Conservation (phyloP, 2,329 filamentous ascomycete genomes). For the Exophiala spinifera region DNA sequence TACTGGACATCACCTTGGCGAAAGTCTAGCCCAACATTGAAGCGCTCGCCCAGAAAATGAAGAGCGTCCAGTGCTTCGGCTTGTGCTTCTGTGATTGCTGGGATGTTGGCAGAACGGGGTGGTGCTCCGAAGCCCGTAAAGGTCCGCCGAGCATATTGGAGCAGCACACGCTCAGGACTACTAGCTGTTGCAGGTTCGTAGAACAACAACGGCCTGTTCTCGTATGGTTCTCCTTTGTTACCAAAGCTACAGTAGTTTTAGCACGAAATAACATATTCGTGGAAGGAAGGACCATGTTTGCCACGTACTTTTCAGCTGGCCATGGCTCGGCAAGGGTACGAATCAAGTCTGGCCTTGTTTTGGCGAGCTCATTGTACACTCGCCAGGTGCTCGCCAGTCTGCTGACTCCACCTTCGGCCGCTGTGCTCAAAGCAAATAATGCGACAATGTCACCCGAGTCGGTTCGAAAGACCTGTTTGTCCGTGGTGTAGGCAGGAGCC, state of each 20-base stretch:
- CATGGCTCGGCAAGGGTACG: slow-evolving; percentile 49
- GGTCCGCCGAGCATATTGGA: slow-evolving; percentile 59
- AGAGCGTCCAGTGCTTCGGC: slow-evolving; percentile 53
- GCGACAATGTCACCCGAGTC: slow-evolving; percentile 55
- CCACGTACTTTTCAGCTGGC: slow-evolving; percentile 44
- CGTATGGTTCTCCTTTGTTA: slow-evolving; percentile 47
- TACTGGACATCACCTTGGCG: slow-evolving; percentile 51
- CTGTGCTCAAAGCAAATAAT: slow-evolving; percentile 46
- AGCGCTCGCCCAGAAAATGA: slow-evolving; percentile 49
- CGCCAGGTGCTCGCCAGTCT: slow-evolving; percentile 53
- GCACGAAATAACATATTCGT: too few relatives aligned
- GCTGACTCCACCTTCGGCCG: slow-evolving; percentile 51
- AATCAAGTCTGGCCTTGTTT: slow-evolving; percentile 53
- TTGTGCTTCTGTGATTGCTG: slow-evolving; percentile 51
- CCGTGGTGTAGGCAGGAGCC: slow-evolving; percentile 45
- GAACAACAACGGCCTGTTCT: slow-evolving; percentile 45
- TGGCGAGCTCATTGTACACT: slow-evolving; percentile 55
- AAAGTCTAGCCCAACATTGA: slow-evolving; percentile 44
- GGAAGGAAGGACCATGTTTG: too few relatives aligned
- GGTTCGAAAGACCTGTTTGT: slow-evolving; percentile 59
- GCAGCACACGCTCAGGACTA: slow-evolving; percentile 52
- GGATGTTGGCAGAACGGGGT: slow-evolving; percentile 43
- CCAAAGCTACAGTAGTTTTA: slow-evolving; percentile 39
- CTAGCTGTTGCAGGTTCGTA: slow-evolving; percentile 49
- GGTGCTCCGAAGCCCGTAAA: slow-evolving; percentile 53